Evolutionary conservation across 2,329 filamentous ascomycete genomes (phyloP).

Genomic region (Aureobasidium sp.): DNA sequence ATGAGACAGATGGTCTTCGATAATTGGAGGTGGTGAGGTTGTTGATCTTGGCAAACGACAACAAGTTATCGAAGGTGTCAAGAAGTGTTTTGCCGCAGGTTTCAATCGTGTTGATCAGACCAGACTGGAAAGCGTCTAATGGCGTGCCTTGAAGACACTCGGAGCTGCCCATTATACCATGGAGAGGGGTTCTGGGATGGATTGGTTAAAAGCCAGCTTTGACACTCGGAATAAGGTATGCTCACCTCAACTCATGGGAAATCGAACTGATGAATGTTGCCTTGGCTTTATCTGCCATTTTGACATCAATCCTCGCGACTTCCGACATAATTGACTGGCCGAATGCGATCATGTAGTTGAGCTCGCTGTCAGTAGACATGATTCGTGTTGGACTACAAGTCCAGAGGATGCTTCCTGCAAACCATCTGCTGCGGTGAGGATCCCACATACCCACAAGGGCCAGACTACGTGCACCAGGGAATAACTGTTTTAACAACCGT

Average conservation of each 20-base stretch:
- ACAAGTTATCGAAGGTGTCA: slow-evolving; percentile 29
- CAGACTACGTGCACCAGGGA: slow-evolving; percentile 39
- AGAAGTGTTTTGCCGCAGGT: slow-evolving; percentile 33
- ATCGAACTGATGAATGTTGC: slow-evolving; percentile 11
- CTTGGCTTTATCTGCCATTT: slow-evolving; percentile 38
- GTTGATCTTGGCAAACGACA: slow-evolving; percentile 39
- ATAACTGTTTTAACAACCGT: slow-evolving; percentile 20
- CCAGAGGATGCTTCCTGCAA: slow-evolving; percentile 27
- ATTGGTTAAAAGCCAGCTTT: too few species aligned
- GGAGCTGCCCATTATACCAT: slow-evolving; percentile 35
- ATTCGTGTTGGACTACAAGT: slow-evolving; percentile 35
- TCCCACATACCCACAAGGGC: slow-evolving; percentile 45
- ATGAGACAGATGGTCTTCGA: not conserved
- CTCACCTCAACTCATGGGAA: slow-evolving; percentile 8
- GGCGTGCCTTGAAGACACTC: slow-evolving; percentile 42
- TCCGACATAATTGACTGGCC: slow-evolving; percentile 36
- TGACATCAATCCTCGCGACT: slow-evolving; percentile 32
- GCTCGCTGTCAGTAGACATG: slow-evolving; percentile 28
- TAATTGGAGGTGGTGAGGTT: slow-evolving; percentile 19
- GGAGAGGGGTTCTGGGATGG: slow-evolving; percentile 26
- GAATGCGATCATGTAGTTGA: slow-evolving; percentile 39
- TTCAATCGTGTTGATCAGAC: slow-evolving; percentile 38
- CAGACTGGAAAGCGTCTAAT: slow-evolving; percentile 35
- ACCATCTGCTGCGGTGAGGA: slow-evolving; percentile 26
- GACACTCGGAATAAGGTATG: not conserved